Base-by-base conservation (phyloP, 352 stramenopile genomes). In the Phytophthora fragariaefolia region DNA sequence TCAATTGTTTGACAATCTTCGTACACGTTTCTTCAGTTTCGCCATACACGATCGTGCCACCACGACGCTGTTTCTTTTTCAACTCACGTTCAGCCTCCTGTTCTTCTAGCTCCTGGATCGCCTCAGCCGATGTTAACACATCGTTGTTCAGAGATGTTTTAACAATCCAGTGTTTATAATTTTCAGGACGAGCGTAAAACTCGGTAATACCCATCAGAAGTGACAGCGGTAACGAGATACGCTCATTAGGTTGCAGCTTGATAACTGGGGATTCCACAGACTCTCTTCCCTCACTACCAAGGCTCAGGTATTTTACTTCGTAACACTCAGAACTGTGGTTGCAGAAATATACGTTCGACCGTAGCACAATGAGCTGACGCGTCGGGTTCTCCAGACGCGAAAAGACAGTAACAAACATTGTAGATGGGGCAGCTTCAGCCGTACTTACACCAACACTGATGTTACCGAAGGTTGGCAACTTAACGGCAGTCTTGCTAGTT, bases 191-290 rank as follows among this genome's bases (percentile, higher is more conserved):
- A 22, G 86, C 83, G 45, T 94, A 94, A 36, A 96, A 76, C 58
- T 95, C 86, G 0, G 88, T 95, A 20, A 93, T 90, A 22, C 86
- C 88, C 86, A 95, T 93, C 17, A 95, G 69, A 30, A 89, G 53
- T 5, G 73, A 83, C 2, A 94, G 73, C 6, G 88, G 84, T 20
- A 95, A 52, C 4, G 83, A 75, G 34, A 92, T 84, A 12, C 82
- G 85, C 40, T 92, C 83, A 51, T 82, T 89, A 6, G 84, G 81
- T 22, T 66, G 69, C 40, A 94, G 53, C 18, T 75, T 83, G 36
- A 90, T 80, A 38, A 90, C 74, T 7, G 82, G 75, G 17, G 87
- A 93, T 7, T 83, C 82, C 4, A 89, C 51, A 6, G 80, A 55
- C 52, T 80, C 66, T 36, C 79, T 75, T 2, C 71, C 75, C 50